A percentile compares a stretch with the other conserved stretches of the same genome.
Evolutionary conservation across 805 yeast species (phyloP).

Genomic region (Zygosaccharomyces bailii): DNA sequence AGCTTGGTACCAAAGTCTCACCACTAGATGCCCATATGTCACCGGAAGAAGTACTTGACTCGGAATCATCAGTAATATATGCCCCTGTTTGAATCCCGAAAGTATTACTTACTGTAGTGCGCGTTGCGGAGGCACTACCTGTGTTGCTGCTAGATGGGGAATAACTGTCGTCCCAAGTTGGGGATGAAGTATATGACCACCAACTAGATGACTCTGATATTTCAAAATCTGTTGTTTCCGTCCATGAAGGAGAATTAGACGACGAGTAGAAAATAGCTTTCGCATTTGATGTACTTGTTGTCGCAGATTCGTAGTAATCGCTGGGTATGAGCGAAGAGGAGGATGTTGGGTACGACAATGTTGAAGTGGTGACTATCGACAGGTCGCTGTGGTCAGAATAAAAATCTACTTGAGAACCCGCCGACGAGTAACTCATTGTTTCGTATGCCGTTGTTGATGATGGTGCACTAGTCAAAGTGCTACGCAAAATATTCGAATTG

Average conservation of each 20-base stretch:
- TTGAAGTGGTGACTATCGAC: neutral
- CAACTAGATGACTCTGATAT: neutral
- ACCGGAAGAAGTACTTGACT: too few relatives aligned
- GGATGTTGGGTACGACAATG: neutral
- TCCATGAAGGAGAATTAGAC: neutral
- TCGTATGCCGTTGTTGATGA: neutral
- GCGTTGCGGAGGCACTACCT: neutral
- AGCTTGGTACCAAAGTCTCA: neutral
- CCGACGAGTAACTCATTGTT: neutral
- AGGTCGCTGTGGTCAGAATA: neutral
- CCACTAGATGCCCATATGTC: too few relatives aligned
- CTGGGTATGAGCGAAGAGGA: conserved; percentile 1
- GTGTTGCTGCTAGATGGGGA: neutral
- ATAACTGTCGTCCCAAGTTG: neutral
- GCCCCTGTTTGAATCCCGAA: too few relatives aligned
- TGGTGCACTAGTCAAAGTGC: neutral
- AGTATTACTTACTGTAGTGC: too few relatives aligned
- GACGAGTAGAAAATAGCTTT: neutral
- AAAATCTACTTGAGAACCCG: neutral
- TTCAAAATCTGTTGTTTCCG: neutral
- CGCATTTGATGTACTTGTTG: neutral
- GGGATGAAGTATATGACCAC: conserved; percentile 1
- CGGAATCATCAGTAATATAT: too few relatives aligned
- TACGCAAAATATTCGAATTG: neutral
- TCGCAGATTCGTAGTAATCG: neutral